Evolutionary conservation across 1,284 basidiomycete species (phyloP).

Genomic region (Bjerkandera adusta): DNA sequence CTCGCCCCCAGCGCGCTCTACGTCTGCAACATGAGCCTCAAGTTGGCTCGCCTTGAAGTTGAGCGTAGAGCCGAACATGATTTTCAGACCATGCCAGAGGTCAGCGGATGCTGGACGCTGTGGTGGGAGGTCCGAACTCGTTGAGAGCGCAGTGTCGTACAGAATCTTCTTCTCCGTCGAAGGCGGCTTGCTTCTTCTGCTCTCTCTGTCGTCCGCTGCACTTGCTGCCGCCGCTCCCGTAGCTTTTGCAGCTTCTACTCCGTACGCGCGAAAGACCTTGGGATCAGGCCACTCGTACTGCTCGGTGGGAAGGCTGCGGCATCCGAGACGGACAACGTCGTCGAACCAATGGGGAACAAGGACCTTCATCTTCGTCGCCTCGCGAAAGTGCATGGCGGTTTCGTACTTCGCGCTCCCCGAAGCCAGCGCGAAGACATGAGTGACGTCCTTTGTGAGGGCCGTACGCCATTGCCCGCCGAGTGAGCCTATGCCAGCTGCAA

Average conservation of each 20-base stretch:
- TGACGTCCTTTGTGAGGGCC: conserved; percentile 79
- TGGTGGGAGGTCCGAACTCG: conserved; percentile 19
- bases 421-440: conserved; percentile 74
- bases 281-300: conserved; percentile 79
- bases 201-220: conserved; percentile 13
- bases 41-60: conserved; percentile 48
- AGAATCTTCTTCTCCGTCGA: conserved; percentile 42
- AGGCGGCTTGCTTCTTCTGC: conserved; percentile 25
- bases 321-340: conserved; percentile 67
- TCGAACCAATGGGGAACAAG: conserved; percentile 85
- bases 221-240: background rate
- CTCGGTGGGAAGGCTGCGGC: conserved; percentile 50
- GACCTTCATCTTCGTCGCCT: conserved; percentile 54
- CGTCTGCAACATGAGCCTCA: conserved; percentile 53
- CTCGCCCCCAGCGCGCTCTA: conserved; percentile 55
- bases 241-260: background rate
- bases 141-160: conserved; percentile 37
- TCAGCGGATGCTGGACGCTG: conserved; percentile 19
- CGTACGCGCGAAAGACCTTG: conserved; percentile 33
- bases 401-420: conserved; percentile 54
- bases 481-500: conserved; percentile 67
- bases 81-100: conserved; percentile 48
- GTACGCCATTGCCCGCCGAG: conserved; percentile 83
- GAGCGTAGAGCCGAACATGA: conserved; percentile 61
- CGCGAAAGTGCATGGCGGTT: conserved; percentile 58